These are phyloP conservation scores for Agaricales sp. DNA, from an alignment of 1,284 basidiomycete species.

Conservation along the genomic window DNA sequence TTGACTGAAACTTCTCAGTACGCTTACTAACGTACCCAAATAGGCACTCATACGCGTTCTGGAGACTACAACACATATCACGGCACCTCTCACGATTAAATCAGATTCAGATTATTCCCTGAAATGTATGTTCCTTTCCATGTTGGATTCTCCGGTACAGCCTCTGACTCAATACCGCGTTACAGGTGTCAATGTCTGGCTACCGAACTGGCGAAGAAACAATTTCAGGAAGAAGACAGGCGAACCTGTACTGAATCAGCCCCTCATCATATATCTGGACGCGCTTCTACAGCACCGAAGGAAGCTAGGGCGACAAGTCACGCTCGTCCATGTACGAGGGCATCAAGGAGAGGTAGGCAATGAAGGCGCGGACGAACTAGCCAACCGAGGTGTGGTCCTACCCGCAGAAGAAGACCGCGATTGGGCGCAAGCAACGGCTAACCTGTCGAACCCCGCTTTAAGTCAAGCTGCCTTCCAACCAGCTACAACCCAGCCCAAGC, in stretches of 20 bases:
- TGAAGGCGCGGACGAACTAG: conserved; percentile 66
- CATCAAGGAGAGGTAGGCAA: conserved; percentile 68
- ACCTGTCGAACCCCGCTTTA: not conserved
- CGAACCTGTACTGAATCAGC: conserved; percentile 51
- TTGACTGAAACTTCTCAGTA: not conserved
- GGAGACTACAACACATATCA: conserved; percentile 48
- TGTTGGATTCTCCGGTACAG: not conserved
- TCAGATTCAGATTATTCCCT: conserved; percentile 75
- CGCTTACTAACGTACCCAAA: conserved; percentile 1
- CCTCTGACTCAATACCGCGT: conserved; percentile 6
- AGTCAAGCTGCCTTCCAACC: not conserved
- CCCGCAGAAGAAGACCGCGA: conserved; percentile 36
- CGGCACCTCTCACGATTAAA: conserved; percentile 52
- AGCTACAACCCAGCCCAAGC: not conserved
- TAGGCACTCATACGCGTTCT: conserved; percentile 71
- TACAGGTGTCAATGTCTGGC: conserved; percentile 56
- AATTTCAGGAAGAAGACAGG: conserved; percentile 40
- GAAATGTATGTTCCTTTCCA: conserved; percentile 33
- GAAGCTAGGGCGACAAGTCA: conserved; percentile 38
- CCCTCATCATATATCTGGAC: conserved; percentile 53
- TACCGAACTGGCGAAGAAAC: conserved; percentile 47
- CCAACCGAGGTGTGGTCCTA: conserved; percentile 40
- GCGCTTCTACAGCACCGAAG: conserved; percentile 41
- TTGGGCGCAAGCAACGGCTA: conserved; percentile 30
- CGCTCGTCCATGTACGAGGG: conserved; percentile 58